Evolutionary conservation across 495 filamentous ascomycete species (phyloP), one percentile per base, ranked within the genome.

Genomic region (Platismatia glauca): DNA sequence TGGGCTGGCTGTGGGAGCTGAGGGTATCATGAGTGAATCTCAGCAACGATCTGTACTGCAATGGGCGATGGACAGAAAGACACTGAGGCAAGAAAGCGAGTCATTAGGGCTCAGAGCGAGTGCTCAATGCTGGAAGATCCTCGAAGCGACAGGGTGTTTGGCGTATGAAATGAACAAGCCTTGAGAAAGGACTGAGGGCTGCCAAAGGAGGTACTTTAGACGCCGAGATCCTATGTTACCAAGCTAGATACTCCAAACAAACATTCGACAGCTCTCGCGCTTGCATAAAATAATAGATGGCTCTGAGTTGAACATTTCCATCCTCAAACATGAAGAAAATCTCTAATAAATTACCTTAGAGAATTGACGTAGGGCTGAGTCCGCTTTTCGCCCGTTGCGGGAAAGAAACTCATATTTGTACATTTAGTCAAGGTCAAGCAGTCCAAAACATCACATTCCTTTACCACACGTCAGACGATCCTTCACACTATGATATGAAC

Each of bases 111-210:
- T 72, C 59, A 66, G 66, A 55, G 61, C 62, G 37, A 68, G 66
- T 55, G 58, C 58, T 38, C 73, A 72, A 66, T 71, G 71, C 20
- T 75, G 71, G 72, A 69, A 65, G 62, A 50, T 76, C 58, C 67
- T 77, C 34, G 72, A 75, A 52, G 67, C 64, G 16, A 71, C 71
- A 38, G 62, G 66, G 4, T 75, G 74, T 63, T 60, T 75, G 55
- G 57, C 66, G 35, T 77, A 77, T 68, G 70, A 72, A 20, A 66
- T 72, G 62, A 53, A 59, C 20, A 41, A 15, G 9, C 35, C 31
- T 34, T 62, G 31, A 53, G 41, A 55, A 24, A 34, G 35, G 20
- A 43, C 31, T 15, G 29, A 15, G 48, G 9, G 24, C 33, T 38
- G 6, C 33, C 29, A 22, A n/a, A 3, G 29, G 33, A 2, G 22